A percentile compares a stretch with the other conserved stretches of the same genome.
These are phyloP conservation scores for Apiotrichum montevideense DNA, from an alignment of 1,284 basidiomycete genomes.

Conservation along the genomic window DNA sequence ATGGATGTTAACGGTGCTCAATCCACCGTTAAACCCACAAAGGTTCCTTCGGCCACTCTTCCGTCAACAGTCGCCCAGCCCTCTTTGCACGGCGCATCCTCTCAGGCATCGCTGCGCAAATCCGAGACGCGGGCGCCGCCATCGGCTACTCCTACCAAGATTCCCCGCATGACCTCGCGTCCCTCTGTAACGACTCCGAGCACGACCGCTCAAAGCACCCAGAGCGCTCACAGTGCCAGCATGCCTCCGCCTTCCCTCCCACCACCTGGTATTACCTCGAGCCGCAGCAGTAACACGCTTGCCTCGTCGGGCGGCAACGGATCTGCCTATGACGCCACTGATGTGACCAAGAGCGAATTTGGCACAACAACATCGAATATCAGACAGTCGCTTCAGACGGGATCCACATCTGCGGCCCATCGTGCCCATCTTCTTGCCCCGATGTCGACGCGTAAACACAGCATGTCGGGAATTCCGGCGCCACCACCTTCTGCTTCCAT, in stretches of 20 bases:
- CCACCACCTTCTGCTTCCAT: constrained; percentile 2
- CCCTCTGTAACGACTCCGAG: constrained; percentile 9
- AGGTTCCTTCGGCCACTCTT: constrained; percentile 71
- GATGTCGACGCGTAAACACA: constrained; percentile 30
- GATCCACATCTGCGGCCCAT: constrained; percentile 28
- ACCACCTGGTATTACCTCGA: constrained; percentile 11
- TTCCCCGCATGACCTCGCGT: constrained; percentile 76
- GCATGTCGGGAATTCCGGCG: constrained; percentile 14
- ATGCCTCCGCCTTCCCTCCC: constrained; percentile 32
- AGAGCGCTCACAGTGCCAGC: constrained; percentile 1
- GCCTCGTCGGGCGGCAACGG: constrained; percentile 1
- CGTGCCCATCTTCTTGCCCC: constrained; percentile 37
- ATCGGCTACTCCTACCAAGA: constrained; percentile 69
- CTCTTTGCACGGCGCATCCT: constrained; percentile 55
- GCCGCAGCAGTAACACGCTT: constrained; percentile 12
- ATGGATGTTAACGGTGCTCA: too few species aligned
- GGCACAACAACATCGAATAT: background rate
- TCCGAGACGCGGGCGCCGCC: constrained; percentile 24
- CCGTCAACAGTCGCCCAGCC: constrained; percentile 46
- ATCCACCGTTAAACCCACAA: constrained; percentile 27
- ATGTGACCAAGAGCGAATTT: constrained; percentile 11
- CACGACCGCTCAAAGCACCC: constrained; percentile 11
- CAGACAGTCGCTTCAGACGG: constrained; percentile 14
- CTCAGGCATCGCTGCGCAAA: constrained; percentile 24
- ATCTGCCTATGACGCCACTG: constrained; percentile 1